Base-by-base conservation (phyloP, 345 rosid genomes). In the Eucalyptus guilfoylei region DNA sequence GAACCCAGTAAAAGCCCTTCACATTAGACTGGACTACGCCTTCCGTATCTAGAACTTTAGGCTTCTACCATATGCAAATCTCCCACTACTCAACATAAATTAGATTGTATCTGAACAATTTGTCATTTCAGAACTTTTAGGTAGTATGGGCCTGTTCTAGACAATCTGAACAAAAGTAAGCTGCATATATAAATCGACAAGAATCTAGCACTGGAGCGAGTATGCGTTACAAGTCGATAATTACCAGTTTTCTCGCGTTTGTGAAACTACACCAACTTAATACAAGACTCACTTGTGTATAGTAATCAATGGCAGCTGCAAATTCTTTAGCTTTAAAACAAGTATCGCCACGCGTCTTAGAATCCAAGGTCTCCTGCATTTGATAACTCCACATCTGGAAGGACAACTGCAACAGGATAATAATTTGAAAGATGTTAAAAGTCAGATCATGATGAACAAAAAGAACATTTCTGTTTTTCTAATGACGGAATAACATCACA, bases 241-340 rank as follows among this genome's bases (percentile, higher is more conserved):
- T 76, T 76, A 47, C 83, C 45, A 76, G 45, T 76, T 76, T 37
- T 76, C 83, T 19, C 15, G 12, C 83, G 28, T 37, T 76, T 45
- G 2, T 21, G 9, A 76, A 3, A 44, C 83, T 21, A 21, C 47
- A 23, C 47, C 83, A 37, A 76, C 83, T 72, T 19, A 72, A 37
- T 37, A 19, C 45, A 40, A 64, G 28, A 89, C 58, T 55, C 85
- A 88, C 90, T 88, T 87, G 87, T 58, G 87, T 85, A 62, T 89
- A 89, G 87, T 30, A 87, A 88, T 92, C 91, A 55, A 92, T 90
- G 88, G 94, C 92, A 80, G 89, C 88, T 26, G 88, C 81, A 64
- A 92, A 92, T 54, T 93, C 94, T 85, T 93, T 93, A 15, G 91
- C 90, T 49, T 92, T 90, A 86, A 93, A 93, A 80, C 92, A 90